phyloP scores from a whole-genome alignment of 441 rosid genomes.

The Cnidoscolus chayamansa region DNA sequence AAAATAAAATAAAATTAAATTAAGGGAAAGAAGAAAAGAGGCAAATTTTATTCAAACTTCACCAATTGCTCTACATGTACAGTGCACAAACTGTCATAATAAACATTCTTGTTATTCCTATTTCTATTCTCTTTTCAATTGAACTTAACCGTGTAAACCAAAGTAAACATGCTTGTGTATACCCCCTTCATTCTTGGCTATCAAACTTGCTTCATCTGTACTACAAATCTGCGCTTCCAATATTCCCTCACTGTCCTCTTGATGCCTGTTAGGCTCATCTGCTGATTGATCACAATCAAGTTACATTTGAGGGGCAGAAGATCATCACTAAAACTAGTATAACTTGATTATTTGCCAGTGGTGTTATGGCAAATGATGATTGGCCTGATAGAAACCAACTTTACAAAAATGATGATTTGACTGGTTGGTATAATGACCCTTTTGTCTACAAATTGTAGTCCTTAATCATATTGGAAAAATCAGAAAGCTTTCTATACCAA shows the following conservation, averaged over 20 bases:
- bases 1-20: too few species aligned
- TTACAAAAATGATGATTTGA: slow-evolving; percentile 8
- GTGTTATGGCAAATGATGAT: background rate
- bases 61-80: slow-evolving; percentile 6
- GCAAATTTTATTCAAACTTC: background rate
- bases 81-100: background rate
- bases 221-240: background rate
- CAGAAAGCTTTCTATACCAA: background rate
- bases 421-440: slow-evolving; percentile 7
- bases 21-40: background rate
- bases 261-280: background rate
- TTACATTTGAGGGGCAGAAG: background rate
- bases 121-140: background rate
- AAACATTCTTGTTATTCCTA: background rate
- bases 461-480: slow-evolving; percentile 7
- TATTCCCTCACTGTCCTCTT: background rate
- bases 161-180: background rate
- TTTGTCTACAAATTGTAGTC: background rate
- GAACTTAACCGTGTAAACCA: background rate
- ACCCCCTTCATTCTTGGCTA: background rate
- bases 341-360: background rate
- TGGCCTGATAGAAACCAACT: background rate
- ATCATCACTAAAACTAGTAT: background rate
- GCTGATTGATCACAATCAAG: background rate
- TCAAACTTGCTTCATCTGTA: background rate